Base-by-base conservation (phyloP, 2,329 filamentous ascomycete species). In the Botrytis pseudocinerea region DNA sequence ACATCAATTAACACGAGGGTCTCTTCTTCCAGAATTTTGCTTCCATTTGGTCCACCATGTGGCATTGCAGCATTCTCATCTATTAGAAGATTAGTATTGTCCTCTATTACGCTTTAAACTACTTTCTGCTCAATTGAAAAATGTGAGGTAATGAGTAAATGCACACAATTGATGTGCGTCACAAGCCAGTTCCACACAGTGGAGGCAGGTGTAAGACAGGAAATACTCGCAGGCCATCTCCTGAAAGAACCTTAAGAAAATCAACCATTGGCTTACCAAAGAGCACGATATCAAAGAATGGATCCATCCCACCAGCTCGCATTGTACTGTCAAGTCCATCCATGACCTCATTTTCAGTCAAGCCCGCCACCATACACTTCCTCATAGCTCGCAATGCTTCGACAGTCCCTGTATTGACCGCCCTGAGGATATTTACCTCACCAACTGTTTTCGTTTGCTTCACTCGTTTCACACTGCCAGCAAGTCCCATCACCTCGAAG, bases 261-360 rank as follows among this genome's bases (percentile, higher is more conserved):
- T 35, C n/a, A 60, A 51, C 28, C 59, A 22, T 20, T 5, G 35
- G 63, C 75, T 72, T 70, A 79, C 77, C 88, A 72, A 91, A 91
- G 6, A 90, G 83, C 0, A 91, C 89, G 74, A 91, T 88, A 77
- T 91, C 85, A 79, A 91, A 91, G 80, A 91, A 90, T 0, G 87
- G 84, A 25, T 85, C 81, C 76, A 91, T 83, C 0, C 87, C 87
- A 2, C 86, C 86, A 20, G 85, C 77, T 69, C 78, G 80, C 75
- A 91, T 78, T 0, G 88, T 86, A 44, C 85, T 83, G 77, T 91
- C 85, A 3, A 91, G 82, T 1, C 89, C 86, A 32, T 82, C 78
- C 14, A 83, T 86, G 1, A 91, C 88, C 51, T 91, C 82, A 74
- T 87, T 85, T 75, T 91, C 89, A 0, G 85, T 90, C 69, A 91